Conservation (phyloP, 2,329 filamentous ascomycete genomes). For the Penicillium janthinellum region DNA sequence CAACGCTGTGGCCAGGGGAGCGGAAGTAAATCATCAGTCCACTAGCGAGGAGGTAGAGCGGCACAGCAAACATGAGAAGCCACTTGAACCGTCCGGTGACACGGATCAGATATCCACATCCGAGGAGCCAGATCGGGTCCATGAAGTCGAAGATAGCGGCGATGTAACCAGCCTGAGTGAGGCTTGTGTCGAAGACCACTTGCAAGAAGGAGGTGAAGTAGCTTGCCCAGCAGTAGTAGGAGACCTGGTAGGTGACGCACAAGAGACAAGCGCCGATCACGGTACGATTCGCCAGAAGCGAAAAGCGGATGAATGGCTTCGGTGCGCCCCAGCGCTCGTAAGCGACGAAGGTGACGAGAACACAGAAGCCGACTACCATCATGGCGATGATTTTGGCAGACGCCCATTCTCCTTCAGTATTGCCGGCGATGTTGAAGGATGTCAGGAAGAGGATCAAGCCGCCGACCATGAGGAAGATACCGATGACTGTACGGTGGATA, state of each 20-base stretch:
- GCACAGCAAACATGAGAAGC: slow-evolving; percentile 55
- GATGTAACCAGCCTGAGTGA: slow-evolving; percentile 39
- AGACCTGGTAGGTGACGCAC: slow-evolving; percentile 13
- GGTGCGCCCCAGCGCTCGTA: slow-evolving; percentile 57
- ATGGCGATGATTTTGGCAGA: slow-evolving; percentile 53
- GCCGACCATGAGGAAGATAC: slow-evolving; percentile 60
- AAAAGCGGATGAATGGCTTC: slow-evolving; percentile 51
- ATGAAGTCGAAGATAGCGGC: slow-evolving; percentile 32
- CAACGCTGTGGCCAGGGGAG: slow-evolving; percentile 47
- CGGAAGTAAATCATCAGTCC: slow-evolving; percentile 62
- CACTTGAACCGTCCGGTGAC: slow-evolving; percentile 57
- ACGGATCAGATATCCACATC: slow-evolving; percentile 51
- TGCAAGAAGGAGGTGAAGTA: slow-evolving; percentile 32
- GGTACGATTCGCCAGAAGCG: slow-evolving; percentile 28
- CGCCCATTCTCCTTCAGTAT: slow-evolving; percentile 43
- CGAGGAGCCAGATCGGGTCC: slow-evolving; percentile 26
- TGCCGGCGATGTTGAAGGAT: slow-evolving; percentile 48
- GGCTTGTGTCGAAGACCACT: slow-evolving; percentile 32
- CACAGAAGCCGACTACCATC: slow-evolving; percentile 55
- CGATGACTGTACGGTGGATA: slow-evolving; percentile 45
- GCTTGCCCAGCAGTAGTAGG: slow-evolving; percentile 11
- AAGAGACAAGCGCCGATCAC: slow-evolving; percentile 32
- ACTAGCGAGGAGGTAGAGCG: slow-evolving; percentile 55
- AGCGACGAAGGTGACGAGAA: slow-evolving; percentile 55
- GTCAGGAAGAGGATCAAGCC: slow-evolving; percentile 60